Base-by-base conservation (phyloP, 2,329 filamentous ascomycete genomes). In the Mycosphaerella sp. region DNA sequence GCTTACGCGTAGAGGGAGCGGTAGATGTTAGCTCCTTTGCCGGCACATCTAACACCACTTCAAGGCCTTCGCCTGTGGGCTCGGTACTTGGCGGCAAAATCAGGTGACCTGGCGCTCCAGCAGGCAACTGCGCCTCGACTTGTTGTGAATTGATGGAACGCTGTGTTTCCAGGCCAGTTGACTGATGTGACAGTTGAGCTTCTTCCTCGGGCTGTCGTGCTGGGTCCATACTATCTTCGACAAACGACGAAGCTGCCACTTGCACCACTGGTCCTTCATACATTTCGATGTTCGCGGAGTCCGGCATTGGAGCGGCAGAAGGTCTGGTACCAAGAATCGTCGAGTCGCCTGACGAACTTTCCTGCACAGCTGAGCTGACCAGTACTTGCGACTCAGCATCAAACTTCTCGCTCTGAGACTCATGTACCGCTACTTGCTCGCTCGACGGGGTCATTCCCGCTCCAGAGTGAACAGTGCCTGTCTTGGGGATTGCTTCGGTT, bases 1-100 rank as follows among this genome's bases (percentile, higher is more conserved):
- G 48, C 9, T 36, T 54, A 6, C 52, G 41, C 43, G 56, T 32
- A 9, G 52, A 55, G 4, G 48, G 23, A 12, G 42, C 17, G 7
- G 44, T 12, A 10, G 44, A 31, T 10, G 39, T 29, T 17, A 48
- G 26, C 14, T 49, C 45, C 17, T 45, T 44, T 10, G 45, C 45
- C 12, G 45, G 21, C 11, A 39, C 42, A n/a, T 58, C 40, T 2
- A 47, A 38, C 1, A 53, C 48, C n/a, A 54, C 43, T 32, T 53
- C n/a, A 17, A 60, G 12, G 1, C 42, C 49, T 21, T 57, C 46
- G 6, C 54, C 51, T 0, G 72, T 74, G 26, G 69, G 64, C 46
- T 70, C 66, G 5, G 73, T 71, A 6, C 69, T 73, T 21, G 68
- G 61, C 7, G 68, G 69, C 6, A 71, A 44, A 32, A 40, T 50